These are phyloP conservation scores for Eutrema yunnanense DNA, from an alignment of 345 rosid species.

Conservation along the genomic window DNA sequence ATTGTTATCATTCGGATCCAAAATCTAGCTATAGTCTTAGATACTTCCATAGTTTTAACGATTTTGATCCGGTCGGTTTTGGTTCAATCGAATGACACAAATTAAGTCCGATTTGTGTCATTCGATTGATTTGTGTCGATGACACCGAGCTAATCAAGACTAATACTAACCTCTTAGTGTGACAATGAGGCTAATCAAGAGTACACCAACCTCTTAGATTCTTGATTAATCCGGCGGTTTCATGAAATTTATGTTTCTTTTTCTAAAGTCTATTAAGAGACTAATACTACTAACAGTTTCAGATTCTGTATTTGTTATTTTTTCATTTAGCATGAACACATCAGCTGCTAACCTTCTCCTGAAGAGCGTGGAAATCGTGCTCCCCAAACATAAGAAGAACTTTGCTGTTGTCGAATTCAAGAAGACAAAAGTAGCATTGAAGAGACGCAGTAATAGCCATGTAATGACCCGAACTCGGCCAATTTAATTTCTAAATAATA, in stretches of 20 bases:
- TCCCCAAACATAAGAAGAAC: conserved; percentile 86
- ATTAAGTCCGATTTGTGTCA: too few species aligned
- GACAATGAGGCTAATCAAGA: too few species aligned
- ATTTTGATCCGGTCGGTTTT: too few species aligned
- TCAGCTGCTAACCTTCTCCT: conserved; percentile 56
- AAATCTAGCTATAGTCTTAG: too few species aligned
- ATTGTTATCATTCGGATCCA: too few species aligned
- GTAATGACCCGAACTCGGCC: too few species aligned
- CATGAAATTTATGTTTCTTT: neutral
- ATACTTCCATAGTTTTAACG: too few species aligned
- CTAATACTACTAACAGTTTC: neutral
- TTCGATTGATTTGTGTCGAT: too few species aligned
- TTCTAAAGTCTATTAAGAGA: neutral
- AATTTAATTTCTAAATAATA: too few species aligned
- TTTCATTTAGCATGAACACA: conserved; percentile 49
- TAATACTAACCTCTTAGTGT: too few species aligned
- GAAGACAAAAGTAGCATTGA: conserved; percentile 68
- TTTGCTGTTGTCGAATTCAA: conserved; percentile 61
- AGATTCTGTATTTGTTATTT: neutral
- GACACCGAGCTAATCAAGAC: too few species aligned
- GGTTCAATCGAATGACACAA: too few species aligned
- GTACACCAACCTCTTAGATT: neutral
- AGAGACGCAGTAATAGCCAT: conserved; percentile 47
- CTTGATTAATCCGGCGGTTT: neutral
- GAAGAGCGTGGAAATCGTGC: conserved; percentile 56